phyloP scores from a whole-genome alignment of 2,329 filamentous ascomycete genomes.

The Teratosphaeria destructans region DNA sequence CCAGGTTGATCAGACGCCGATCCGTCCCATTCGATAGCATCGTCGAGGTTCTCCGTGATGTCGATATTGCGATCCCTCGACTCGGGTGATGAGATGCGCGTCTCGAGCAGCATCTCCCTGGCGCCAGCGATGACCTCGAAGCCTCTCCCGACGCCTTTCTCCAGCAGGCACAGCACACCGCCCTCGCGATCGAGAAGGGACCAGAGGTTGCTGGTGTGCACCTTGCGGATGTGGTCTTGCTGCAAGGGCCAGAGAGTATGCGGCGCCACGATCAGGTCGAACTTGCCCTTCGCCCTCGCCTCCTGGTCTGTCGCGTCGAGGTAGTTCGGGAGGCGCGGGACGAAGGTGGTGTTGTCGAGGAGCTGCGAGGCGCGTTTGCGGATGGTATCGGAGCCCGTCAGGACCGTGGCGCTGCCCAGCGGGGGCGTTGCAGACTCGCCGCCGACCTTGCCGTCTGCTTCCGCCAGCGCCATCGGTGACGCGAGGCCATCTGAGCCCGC shows the following conservation, averaged over 20 bases:
- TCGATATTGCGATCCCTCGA: slow-evolving; percentile 28
- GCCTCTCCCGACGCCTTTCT: slow-evolving; percentile 83
- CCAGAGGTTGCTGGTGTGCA: slow-evolving; percentile 82
- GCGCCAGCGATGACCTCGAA: slow-evolving; percentile 88
- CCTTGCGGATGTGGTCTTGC: slow-evolving; percentile 66
- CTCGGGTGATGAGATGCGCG: slow-evolving; percentile 58
- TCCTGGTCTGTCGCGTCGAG: slow-evolving; percentile 47
- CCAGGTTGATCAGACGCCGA: not conserved
- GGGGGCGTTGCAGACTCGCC: slow-evolving; percentile 37
- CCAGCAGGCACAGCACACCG: slow-evolving; percentile 74
- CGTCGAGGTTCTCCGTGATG: not conserved
- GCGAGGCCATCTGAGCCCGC: slow-evolving; percentile 6
- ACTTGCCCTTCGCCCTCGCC: slow-evolving; percentile 43
- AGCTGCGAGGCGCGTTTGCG: slow-evolving; percentile 65
- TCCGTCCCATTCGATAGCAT: slow-evolving; percentile 7
- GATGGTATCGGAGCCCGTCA: slow-evolving; percentile 65
- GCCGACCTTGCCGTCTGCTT: slow-evolving; percentile 25
- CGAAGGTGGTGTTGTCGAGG: slow-evolving; percentile 80
- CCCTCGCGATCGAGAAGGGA: slow-evolving; percentile 71
- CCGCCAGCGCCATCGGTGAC: slow-evolving; percentile 17
- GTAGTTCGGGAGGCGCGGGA: slow-evolving; percentile 85
- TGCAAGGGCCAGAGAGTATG: slow-evolving; percentile 69
- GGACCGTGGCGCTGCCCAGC: slow-evolving; percentile 66
- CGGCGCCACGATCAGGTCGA: slow-evolving; percentile 81
- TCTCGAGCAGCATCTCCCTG: slow-evolving; percentile 64